Evolutionary conservation across 2,329 filamentous ascomycete genomes (phyloP), one percentile per base, ranked within the genome.

Genomic region (Phaeosphaeriaceae sp.): DNA sequence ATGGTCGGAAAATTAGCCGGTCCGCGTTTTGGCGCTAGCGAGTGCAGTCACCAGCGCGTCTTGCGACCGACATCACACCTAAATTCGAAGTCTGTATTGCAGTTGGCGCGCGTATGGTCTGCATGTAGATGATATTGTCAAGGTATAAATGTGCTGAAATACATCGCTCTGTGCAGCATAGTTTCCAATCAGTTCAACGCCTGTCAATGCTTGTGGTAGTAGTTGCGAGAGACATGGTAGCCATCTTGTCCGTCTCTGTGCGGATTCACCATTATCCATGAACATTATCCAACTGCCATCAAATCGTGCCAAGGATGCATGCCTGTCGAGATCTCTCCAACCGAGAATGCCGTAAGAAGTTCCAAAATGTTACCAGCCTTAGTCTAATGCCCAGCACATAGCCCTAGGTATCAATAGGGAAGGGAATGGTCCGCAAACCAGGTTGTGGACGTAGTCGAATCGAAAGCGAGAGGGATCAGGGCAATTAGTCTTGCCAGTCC

Each of bases 401-500:
- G 74, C 73, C 67, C 68, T 58, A 66, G 65, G 62, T 69, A 57
- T 68, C 60, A 56, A 62, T 61, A 53, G 61, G 58, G 52, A 68
- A 65, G 58, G 59, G 58, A 41, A 48, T 33, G 27, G 33, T 45
- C 15, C 20, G 25, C 20, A 40, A 50, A 13, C 4, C 10, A 41
- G 48, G 21, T 31, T 36, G 5, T 45, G 48, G 19, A 22, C 20
- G 17, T 40, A 21, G 11, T 56, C 54, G 47, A 62, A 65, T 57
- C 56, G 56, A 56, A 57, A 49, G 44, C 33, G 25, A 33, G 22
- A 45, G 40, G 36, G 27, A 41, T n/a, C 7, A 6, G 21, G 22
- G 40, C 20, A 9, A 51, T 67, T 76, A 88, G 62, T 92, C 88
- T 64, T 95, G 89, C 95, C 95, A 99, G 58, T 93, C 95, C 95